Percentiles rank a stretch among this genome's conserved stretches.
These are phyloP conservation scores for Arctium lappa DNA, from an alignment of 129 eudicot species.

Conservation along the genomic window DNA sequence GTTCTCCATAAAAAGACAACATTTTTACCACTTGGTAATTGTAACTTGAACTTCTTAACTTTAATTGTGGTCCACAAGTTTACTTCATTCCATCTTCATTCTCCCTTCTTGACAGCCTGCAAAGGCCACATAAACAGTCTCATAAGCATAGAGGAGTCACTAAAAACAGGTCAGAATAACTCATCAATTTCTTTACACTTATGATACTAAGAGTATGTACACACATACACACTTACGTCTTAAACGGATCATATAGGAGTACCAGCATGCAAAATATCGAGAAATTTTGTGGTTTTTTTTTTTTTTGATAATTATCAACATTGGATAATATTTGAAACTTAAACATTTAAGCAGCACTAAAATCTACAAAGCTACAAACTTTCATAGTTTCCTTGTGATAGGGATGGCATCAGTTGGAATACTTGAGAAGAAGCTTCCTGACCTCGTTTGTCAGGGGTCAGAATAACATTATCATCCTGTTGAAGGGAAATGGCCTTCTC, in stretches of 20 bases:
- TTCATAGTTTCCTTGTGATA: background rate
- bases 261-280: background rate
- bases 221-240: background rate
- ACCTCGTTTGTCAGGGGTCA: conserved; percentile 81
- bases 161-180: background rate
- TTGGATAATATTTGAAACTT: background rate
- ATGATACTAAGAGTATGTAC: background rate
- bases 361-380: background rate
- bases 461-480: conserved; percentile 65
- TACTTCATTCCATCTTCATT: no score
- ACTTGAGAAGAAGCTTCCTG: conserved; percentile 77
- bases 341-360: background rate
- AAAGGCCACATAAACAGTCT: conserved; percentile 17
- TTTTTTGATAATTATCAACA: background rate
- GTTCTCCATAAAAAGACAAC: no score
- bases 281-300: no score
- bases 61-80: no score
- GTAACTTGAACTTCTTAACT: no score
- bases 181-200: background rate
- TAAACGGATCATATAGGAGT: background rate
- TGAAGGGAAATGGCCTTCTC: conserved; percentile 71
- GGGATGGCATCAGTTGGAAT: conserved; percentile 35
- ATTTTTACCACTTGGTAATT: no score
- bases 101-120: conserved; percentile 95
- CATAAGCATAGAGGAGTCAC: conserved; percentile 6